phyloP scores from a whole-genome alignment of 352 stramenopile species.

The Globisporangium abappressorium region DNA sequence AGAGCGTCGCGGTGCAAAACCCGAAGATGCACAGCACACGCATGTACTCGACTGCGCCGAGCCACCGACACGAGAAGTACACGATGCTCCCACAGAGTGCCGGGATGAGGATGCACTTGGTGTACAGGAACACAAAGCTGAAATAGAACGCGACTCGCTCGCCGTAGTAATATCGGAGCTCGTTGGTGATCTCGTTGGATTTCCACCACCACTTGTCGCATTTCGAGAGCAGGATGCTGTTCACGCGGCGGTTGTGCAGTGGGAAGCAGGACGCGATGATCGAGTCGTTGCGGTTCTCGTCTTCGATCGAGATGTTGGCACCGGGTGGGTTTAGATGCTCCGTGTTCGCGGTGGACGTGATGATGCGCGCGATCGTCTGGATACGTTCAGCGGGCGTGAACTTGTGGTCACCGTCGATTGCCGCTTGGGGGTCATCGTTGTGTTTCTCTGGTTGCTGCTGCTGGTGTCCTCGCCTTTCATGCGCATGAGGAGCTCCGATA shows the following conservation, averaged over 20 bases:
- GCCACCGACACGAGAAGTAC: conserved; percentile 71
- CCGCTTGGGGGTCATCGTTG: background rate
- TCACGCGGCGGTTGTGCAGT: conserved; percentile 81
- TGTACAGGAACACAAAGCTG: conserved; percentile 84
- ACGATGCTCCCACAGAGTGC: conserved; percentile 52
- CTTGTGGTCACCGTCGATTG: conserved; percentile 56
- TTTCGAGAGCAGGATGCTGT: conserved; percentile 65
- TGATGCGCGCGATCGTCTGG: conserved; percentile 85
- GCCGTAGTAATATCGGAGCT: conserved; percentile 83
- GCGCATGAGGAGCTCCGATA: conserved; percentile 43
- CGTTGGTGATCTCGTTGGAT: conserved; percentile 79
- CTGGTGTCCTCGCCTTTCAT: background rate
- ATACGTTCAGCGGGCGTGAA: conserved; percentile 82
- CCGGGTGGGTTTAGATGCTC: conserved; percentile 77
- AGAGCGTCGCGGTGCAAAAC: conserved; percentile 70
- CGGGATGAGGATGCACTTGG: conserved; percentile 68
- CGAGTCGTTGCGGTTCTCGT: conserved; percentile 67
- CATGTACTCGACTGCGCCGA: conserved; percentile 77
- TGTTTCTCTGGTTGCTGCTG: background rate
- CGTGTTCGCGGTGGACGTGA: conserved; percentile 69
- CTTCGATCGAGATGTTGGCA: conserved; percentile 74
- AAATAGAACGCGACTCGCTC: conserved; percentile 86
- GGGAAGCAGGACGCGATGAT: conserved; percentile 81
- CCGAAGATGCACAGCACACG: conserved; percentile 75
- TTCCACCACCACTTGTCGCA: conserved; percentile 73